Evolutionary conservation across 345 rosid genomes (phyloP).

Genomic region (Triadica sebifera): DNA sequence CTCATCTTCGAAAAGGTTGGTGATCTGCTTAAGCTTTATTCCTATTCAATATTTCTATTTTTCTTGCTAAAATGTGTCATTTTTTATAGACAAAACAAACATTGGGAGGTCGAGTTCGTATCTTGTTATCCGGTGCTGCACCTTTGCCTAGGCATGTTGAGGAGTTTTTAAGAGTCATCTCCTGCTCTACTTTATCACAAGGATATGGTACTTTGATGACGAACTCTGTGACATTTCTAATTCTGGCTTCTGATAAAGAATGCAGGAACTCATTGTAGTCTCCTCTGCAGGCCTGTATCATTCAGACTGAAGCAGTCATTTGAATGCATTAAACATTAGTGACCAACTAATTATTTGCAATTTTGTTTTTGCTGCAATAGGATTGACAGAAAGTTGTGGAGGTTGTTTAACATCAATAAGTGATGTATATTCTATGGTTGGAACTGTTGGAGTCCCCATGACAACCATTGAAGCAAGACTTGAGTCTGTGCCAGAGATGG

Average conservation of each 20-base stretch:
- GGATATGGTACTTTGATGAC: slow-evolving; percentile 67
- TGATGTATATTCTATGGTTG: slow-evolving; percentile 73
- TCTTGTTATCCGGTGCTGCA: slow-evolving; percentile 88
- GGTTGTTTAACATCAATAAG: slow-evolving; percentile 83
- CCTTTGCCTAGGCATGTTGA: slow-evolving; percentile 89
- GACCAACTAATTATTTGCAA: background rate
- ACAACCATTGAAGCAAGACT: slow-evolving; percentile 88
- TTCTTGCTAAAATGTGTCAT: slow-evolving; percentile 11
- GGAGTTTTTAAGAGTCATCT: slow-evolving; percentile 78
- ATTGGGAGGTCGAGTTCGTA: slow-evolving; percentile 76
- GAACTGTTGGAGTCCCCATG: slow-evolving; percentile 92
- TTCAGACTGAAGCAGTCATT: too few relatives aligned
- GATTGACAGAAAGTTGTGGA: slow-evolving; percentile 89
- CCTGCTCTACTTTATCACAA: slow-evolving; percentile 78
- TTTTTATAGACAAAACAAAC: slow-evolving; percentile 62
- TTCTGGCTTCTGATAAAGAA: background rate
- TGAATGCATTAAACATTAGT: too few relatives aligned
- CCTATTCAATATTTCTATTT: background rate
- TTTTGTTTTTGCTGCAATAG: slow-evolving; percentile 34
- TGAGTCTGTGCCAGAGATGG: slow-evolving; percentile 92
- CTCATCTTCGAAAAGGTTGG: slow-evolving; percentile 78
- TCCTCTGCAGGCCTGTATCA: too few relatives aligned
- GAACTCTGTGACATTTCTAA: background rate
- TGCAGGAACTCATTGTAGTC: too few relatives aligned
- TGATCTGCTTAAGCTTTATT: background rate